Evolutionary conservation across 192 early-diverging fungal species (phyloP).

Genomic region (Entophlyctis luteolus): DNA sequence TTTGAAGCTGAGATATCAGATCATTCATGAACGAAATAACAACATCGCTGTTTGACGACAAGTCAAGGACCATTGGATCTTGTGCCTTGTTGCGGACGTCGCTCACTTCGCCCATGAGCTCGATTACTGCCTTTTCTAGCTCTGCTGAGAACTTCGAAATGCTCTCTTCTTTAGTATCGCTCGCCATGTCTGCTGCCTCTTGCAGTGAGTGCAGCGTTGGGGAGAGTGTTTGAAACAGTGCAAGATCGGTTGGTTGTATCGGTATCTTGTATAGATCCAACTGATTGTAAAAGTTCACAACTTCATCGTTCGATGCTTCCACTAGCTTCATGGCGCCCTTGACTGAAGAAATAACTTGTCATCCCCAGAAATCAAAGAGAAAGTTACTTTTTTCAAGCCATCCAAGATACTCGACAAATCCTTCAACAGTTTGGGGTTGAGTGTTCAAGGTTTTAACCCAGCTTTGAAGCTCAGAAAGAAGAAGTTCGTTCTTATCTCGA

Average conservation of each 20-base stretch:
- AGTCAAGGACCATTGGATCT: conserved; percentile 59
- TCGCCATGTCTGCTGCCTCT: conserved; percentile 55
- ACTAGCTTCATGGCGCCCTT: conserved; percentile 40
- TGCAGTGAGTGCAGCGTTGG: conserved; percentile 55
- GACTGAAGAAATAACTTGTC: conserved; percentile 33
- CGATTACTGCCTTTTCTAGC: conserved; percentile 43
- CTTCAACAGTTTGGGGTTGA: conserved; percentile 51
- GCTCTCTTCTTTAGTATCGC: conserved; percentile 57
- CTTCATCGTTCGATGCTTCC: conserved; percentile 47
- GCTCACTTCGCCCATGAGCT: conserved; percentile 50
- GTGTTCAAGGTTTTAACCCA: conserved; percentile 56
- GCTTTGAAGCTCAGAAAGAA: conserved; percentile 54
- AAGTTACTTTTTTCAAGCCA: conserved; percentile 56
- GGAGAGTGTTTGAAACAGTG: conserved; percentile 55
- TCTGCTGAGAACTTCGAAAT: conserved; percentile 52
- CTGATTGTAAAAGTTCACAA: conserved; percentile 43
- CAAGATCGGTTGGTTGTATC: conserved; percentile 58
- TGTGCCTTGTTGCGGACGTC: conserved; percentile 57
- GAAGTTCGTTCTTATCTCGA: conserved; percentile 57
- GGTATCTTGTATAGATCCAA: conserved; percentile 50
- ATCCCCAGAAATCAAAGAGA: conserved; percentile 14
- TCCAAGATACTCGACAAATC: conserved; percentile 60
- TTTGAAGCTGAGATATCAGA: conserved; percentile 35
- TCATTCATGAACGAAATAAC: conserved; percentile 54
- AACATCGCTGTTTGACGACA: conserved; percentile 39